Percentiles rank a stretch among this genome's conserved stretches.
Conservation (phyloP, 1,139 yeast species). For the Barnettozyma hawaiiensis region DNA sequence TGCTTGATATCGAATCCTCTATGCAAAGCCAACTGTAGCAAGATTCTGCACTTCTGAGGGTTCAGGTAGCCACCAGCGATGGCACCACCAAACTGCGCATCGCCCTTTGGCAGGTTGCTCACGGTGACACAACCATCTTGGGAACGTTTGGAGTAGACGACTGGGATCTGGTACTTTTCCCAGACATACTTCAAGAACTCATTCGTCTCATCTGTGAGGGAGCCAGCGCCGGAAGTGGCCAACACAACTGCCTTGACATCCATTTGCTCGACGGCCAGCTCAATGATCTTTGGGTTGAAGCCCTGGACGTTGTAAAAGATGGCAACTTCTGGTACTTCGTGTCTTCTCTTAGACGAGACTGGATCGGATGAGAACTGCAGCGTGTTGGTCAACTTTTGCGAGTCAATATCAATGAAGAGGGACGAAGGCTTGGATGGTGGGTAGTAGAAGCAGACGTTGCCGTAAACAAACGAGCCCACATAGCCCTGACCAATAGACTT, state of each 20-base stretch:
- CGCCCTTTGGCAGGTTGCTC: slow-evolving; percentile 39
- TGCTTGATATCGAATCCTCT: slow-evolving; percentile 31
- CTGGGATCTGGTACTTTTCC: slow-evolving; percentile 39
- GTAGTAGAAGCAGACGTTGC: slow-evolving; percentile 57
- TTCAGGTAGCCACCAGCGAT: slow-evolving; percentile 64
- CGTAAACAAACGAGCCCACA: slow-evolving; percentile 62
- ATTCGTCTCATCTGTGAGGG: slow-evolving; percentile 49
- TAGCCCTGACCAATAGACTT: slow-evolving; percentile 66
- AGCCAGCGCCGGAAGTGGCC: slow-evolving; percentile 72
- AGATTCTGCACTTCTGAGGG: slow-evolving; percentile 60
- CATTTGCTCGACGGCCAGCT: slow-evolving; percentile 38
- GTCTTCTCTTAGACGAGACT: slow-evolving; percentile 23
- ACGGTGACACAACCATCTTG: slow-evolving; percentile 58
- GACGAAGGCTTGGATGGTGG: slow-evolving; percentile 58
- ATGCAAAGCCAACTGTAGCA: slow-evolving; percentile 49
- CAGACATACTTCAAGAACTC: slow-evolving; percentile 35
- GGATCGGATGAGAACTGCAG: slow-evolving; percentile 29
- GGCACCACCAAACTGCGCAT: slow-evolving; percentile 29
- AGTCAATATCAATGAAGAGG: slow-evolving; percentile 35
- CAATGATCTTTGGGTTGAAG: slow-evolving; percentile 43
- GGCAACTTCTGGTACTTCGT: slow-evolving; percentile 41
- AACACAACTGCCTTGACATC: slow-evolving; percentile 49
- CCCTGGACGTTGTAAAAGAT: slow-evolving; percentile 60
- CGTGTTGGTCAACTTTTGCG: slow-evolving; percentile 18
- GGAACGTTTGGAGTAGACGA: slow-evolving; percentile 59